A percentile compares a stretch with the other conserved stretches of the same genome.
phyloP scores from a whole-genome alignment of 176 grass and related monocot genomes.

The Oryza punctata region DNA sequence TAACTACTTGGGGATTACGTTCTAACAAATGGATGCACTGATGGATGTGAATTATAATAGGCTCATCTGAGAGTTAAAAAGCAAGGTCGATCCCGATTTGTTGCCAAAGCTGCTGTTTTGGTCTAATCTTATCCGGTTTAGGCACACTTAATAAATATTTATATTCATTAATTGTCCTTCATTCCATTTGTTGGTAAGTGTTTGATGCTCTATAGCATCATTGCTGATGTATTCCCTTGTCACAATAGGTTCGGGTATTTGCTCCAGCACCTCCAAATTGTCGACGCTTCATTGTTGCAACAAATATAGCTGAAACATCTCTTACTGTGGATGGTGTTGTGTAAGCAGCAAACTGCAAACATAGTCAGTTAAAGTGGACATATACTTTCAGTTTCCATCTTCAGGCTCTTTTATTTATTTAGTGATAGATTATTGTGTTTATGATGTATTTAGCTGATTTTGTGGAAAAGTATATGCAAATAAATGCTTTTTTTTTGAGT shows the following conservation, averaged over 20 bases:
- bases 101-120: background rate
- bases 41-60: background rate
- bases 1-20: background rate
- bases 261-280: conserved; percentile 80
- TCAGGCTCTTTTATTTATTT: conserved; percentile 16
- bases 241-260: conserved; percentile 76
- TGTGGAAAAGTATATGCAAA: background rate
- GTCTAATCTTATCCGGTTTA: background rate
- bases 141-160: background rate
- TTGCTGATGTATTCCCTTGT: conserved; percentile 38
- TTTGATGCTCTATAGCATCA: background rate
- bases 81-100: background rate
- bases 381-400: conserved; percentile 37
- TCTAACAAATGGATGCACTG: background rate
- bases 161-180: background rate
- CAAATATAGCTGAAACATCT: conserved; percentile 98
- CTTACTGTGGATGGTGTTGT: conserved; percentile 97
- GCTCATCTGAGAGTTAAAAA: background rate
- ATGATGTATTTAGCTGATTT: background rate
- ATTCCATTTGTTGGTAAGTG: conserved; percentile 19
- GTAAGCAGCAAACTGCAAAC: conserved; percentile 71
- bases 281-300: conserved; percentile 95
- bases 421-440: conserved; percentile 12
- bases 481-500: background rate
- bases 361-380: conserved; percentile 45